Evolutionary conservation across 2,329 filamentous ascomycete species (phyloP).

Genomic region (Colletotrichum sp.): DNA sequence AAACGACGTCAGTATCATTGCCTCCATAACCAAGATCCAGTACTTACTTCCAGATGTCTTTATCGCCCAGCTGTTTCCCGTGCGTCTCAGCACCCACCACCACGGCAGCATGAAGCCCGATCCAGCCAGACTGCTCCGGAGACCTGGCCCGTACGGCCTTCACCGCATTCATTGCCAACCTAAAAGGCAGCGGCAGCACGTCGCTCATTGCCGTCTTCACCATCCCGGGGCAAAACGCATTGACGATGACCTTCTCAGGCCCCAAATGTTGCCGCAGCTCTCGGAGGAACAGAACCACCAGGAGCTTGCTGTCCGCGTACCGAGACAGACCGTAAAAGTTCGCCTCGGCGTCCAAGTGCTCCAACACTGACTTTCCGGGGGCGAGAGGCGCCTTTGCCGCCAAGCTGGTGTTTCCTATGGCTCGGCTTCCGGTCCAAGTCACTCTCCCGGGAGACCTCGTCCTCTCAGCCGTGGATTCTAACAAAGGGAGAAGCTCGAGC

Average conservation of each 20-base stretch:
- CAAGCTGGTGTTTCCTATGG: neutral
- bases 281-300: neutral
- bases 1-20: neutral
- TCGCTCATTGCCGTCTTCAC: conserved; percentile 8
- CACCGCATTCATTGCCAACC: neutral
- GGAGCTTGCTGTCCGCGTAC: conserved; percentile 9
- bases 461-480: conserved; percentile 13
- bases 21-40: neutral
- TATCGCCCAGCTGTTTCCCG: conserved; percentile 4
- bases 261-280: neutral
- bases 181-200: neutral
- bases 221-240: conserved; percentile 11
- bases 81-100: conserved; percentile 3
- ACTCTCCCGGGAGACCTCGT: neutral
- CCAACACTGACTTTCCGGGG: conserved; percentile 9
- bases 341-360: neutral
- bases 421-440: neutral
- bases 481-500: conserved; percentile 17
- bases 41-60: conserved; percentile 3
- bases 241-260: neutral
- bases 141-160: neutral
- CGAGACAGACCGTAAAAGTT: neutral
- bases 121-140: neutral
- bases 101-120: neutral
- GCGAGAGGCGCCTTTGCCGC: neutral